Base-by-base conservation (phyloP, 2,329 filamentous ascomycete species). In the Colletotrichum filicis region DNA sequence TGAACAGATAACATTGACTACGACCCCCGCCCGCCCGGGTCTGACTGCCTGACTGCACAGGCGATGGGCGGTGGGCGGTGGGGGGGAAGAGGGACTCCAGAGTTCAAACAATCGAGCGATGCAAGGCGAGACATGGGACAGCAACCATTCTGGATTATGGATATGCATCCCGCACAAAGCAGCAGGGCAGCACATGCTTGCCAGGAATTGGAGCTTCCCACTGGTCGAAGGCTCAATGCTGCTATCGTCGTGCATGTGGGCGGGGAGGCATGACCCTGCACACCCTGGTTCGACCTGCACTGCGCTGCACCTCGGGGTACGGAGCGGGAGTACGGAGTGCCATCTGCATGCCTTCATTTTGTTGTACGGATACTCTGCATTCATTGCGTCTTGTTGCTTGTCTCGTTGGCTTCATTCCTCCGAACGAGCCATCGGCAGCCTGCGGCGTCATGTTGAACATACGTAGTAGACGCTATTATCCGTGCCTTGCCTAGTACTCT, bases 141-240 rank as follows among this genome's bases (percentile, higher is more conserved):
- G 42, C 19, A 49, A 19, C 42, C 22, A 56, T 26, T 26, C 22
- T 49, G 42, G 42, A 22, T n/a, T n/a, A 49, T 49, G 42, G 42
- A 49, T 49, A 49, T n/a, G 42, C 42, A 49, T 49, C 42, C 42
- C 42, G 42, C 8, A 49, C 42, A 49, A 49, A 49, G 19, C 6
- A 49, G 42, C 42, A 49, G 42, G 19, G 42, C 42, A 62, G 42
- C 37, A 62, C 37, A 52, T 52, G 59, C 59, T 32, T 62, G 37
- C 59, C n/a, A 49, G 19, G 26, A 62, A 62, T 62, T 52, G 60
- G 52, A 52, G 60, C 60, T 52, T 62, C 60, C 42, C 19, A 52
- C 60, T 62, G 60, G 60, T 22, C 60, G 28, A 52, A 16, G 37
- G 37, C 37, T 42, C 37, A 16, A 42, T 19, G 37, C 30, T 32